These are phyloP conservation scores for Calocera viscosa DNA, from an alignment of 768 basidiomycete genomes.

Conservation along the genomic window DNA sequence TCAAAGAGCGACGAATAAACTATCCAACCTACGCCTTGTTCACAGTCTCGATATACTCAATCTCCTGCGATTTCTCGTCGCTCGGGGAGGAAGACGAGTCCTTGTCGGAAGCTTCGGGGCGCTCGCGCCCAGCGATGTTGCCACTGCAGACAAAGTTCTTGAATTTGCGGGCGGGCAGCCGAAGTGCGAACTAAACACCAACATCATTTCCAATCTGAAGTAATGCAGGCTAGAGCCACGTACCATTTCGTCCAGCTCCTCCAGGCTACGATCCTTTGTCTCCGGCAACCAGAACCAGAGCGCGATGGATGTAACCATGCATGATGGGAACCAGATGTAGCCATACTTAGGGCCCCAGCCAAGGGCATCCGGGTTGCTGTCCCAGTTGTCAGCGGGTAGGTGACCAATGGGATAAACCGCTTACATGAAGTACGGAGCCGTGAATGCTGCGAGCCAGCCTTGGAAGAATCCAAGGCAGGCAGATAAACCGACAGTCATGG, in stretches of 20 bases:
- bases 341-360: neutral
- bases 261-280: neutral
- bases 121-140: neutral
- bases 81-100: no score
- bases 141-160: neutral
- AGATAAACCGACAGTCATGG: neutral
- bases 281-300: neutral
- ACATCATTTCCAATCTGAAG: neutral
- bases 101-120: neutral
- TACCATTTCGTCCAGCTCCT: neutral
- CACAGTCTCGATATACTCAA: neutral
- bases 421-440: neutral
- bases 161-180: neutral
- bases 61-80: neutral
- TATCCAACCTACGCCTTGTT: constrained; percentile 7
- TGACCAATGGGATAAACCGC: neutral
- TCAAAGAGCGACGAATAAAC: no score
- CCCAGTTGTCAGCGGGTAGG: neutral
- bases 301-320: neutral
- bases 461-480: neutral
- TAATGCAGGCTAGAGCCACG: neutral
- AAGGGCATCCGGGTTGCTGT: neutral
- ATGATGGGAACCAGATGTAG: constrained; percentile 2
- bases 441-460: neutral
- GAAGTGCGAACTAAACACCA: neutral